Evolutionary conservation across 345 rosid species (phyloP).

Genomic region (Salix dunnii): DNA sequence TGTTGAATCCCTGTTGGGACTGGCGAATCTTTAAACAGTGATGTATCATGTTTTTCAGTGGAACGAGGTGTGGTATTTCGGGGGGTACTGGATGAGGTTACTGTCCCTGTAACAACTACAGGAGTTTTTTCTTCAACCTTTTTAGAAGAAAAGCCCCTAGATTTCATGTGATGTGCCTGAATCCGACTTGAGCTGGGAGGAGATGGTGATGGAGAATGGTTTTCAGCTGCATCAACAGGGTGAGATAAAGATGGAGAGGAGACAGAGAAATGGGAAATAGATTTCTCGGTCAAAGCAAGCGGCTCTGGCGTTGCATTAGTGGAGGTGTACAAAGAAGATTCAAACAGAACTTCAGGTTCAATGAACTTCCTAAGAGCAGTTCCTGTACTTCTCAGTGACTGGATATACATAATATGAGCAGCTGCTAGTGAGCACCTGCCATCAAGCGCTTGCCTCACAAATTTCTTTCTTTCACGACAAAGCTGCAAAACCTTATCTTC

Average conservation of each 20-base stretch:
- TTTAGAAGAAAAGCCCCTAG: slow-evolving; percentile 53
- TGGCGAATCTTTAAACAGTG: slow-evolving; percentile 46
- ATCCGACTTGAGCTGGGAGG: slow-evolving; percentile 50
- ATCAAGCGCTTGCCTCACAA: slow-evolving; percentile 82
- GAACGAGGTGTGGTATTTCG: slow-evolving; percentile 38
- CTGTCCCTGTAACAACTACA: slow-evolving; percentile 38
- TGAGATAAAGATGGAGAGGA: slow-evolving; percentile 64
- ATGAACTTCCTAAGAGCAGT: slow-evolving; percentile 68
- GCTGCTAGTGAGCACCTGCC: slow-evolving; percentile 85
- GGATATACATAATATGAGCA: slow-evolving; percentile 67
- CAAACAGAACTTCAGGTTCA: slow-evolving; percentile 72
- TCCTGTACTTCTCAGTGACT: slow-evolving; percentile 68
- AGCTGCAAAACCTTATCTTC: slow-evolving; percentile 86
- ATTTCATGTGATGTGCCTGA: slow-evolving; percentile 63
- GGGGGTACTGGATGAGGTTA: slow-evolving; percentile 52
- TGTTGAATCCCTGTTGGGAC: slow-evolving; percentile 51
- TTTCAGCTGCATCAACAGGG: slow-evolving; percentile 40
- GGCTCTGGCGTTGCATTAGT: slow-evolving; percentile 77
- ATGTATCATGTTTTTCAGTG: slow-evolving; percentile 44
- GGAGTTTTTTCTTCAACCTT: slow-evolving; percentile 77
- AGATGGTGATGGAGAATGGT: slow-evolving; percentile 58
- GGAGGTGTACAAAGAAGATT: slow-evolving; percentile 75
- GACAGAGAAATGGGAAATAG: slow-evolving; percentile 53
- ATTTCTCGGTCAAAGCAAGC: slow-evolving; percentile 52
- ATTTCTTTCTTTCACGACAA: slow-evolving; percentile 86